Evolutionary conservation across 1,139 yeast genomes (phyloP).

Genomic region (Saccharomyces hybrid): DNA sequence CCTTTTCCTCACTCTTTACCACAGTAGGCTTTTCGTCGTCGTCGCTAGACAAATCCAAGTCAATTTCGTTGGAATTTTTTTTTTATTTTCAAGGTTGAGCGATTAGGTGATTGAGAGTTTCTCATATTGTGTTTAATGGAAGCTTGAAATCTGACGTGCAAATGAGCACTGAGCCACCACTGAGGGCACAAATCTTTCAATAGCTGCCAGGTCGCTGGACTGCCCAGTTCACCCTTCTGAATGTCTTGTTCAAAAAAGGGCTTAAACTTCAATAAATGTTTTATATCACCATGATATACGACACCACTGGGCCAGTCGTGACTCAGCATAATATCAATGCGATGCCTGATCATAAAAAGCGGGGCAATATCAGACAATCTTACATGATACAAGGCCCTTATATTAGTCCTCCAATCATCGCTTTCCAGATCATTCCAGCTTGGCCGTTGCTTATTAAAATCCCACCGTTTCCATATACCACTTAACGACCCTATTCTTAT

Average conservation of each 20-base stretch:
- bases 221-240: slow-evolving; percentile 55
- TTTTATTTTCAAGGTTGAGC: slow-evolving; percentile 14
- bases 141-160: slow-evolving; percentile 73
- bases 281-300: slow-evolving; percentile 53
- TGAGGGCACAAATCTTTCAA: slow-evolving; percentile 51
- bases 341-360: slow-evolving; percentile 36
- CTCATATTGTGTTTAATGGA: slow-evolving; percentile 33
- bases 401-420: slow-evolving; percentile 34
- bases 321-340: slow-evolving; percentile 44
- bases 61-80: slow-evolving; percentile 37
- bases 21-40: slow-evolving; percentile 1
- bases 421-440: slow-evolving; percentile 24
- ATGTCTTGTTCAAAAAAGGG: slow-evolving; percentile 66
- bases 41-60: slow-evolving; percentile 33
- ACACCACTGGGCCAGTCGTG: slow-evolving; percentile 97
- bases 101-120: slow-evolving; percentile 3
- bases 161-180: slow-evolving; percentile 84
- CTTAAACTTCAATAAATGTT: slow-evolving; percentile 45
- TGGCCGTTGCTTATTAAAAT: slow-evolving; percentile 35
- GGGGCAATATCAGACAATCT: slow-evolving; percentile 58
- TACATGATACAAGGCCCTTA: slow-evolving; percentile 65
- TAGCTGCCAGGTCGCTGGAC: slow-evolving; percentile 58
- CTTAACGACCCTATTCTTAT: slow-evolving; percentile 72
- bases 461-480: slow-evolving; percentile 63
- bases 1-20: slow-evolving; percentile 6